Base-by-base conservation (phyloP, 305 asterid genomes). In the Plantago rigida region DNA sequence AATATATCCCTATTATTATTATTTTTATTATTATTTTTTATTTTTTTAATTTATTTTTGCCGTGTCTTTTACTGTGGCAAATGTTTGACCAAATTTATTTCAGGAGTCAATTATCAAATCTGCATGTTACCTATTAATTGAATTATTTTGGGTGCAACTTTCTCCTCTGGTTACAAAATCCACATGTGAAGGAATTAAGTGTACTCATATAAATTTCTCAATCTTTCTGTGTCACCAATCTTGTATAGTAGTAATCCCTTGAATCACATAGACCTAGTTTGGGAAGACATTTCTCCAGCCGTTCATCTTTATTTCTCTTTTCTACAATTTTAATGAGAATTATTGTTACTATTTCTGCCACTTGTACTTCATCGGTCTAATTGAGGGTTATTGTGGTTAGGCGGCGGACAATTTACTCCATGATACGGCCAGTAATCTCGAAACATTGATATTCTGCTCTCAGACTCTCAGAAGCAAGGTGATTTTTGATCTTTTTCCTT, bases 391-490 rank as follows among this genome's bases (percentile, higher is more conserved):
- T 64, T 67, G 47, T 77, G 66, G 63, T 49, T 77, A 93, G 99
- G 99, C 87, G 85, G 94, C 99, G 47, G 99, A 93, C 80, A 93
- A 87, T 82, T 78, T 93, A 82, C 97, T 93, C 68, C 99, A 89
- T 67, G 97, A 89, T 75, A 60, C 88, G 54, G 62, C 89, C 74
- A 93, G 99, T 78, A 89, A 93, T 72, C 86, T 77, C 67, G 99
- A 93, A 80, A 93, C 99, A 56, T 74, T 78, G 58, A 89, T 93
- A 66, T 93, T 93, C 80, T 93, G 99, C 77, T 89, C 97, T 62
- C 99, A 93, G 71, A 93, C 97, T 60, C 97, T 93, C 75, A 83
- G 94, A 81, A 93, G 91, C 91, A 93, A 93, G 97, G 97, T 93
- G 74, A 74, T 56, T 62, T 17, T 0, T 54, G 15, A 29, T 5